Base-by-base conservation (phyloP, 2,329 filamentous ascomycete species). In the Aureobasidium lini region DNA sequence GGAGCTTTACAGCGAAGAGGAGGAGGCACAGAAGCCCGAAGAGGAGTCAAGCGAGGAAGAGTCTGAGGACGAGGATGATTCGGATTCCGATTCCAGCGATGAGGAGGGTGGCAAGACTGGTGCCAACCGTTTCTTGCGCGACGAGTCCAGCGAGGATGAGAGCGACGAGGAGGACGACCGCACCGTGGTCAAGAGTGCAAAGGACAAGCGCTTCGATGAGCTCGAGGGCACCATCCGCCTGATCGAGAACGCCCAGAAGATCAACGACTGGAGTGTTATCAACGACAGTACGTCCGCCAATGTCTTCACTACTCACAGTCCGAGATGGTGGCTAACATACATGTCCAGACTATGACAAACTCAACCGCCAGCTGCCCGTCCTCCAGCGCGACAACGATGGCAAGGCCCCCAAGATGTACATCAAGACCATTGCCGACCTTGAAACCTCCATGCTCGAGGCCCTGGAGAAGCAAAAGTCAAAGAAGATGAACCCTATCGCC, bases 401-500 rank as follows among this genome's bases (percentile, higher is more conserved):
- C 71, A 89, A 88, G 74, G 84, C 85, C 39, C 94, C 94, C 60
- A 96, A 95, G 81, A 77, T 88, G 64, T 99, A 96, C 77, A 86
- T 99, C 76, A 92, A 94, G 79, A 87, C 88, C 66, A 84, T 97
- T 66, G 88, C 93, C 68, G 93, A 99, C 72, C 81, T 99, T 65
- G 94, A 99, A 78, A 92, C 95, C 69, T 85, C 88, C 72, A 89
- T 96, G 82, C 92, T 92, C 72, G 95, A 99, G 80, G 87, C 92
- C 28, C 84, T 95, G 65, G 85, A 91, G 69, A 96, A 96, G 83
- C 90, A 95, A 73, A 99, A 99, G 81, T 85, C 87, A 64, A 96
- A 96, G 85, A 97, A 96, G 83, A 96, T 97, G 92, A 99, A 96
- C 78, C 91, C 92, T 63, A 94, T 87, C 71, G 95, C 93, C 72